Evolutionary conservation across 2,329 filamentous ascomycete species (phyloP).

Genomic region (Fusarium newnesense): DNA sequence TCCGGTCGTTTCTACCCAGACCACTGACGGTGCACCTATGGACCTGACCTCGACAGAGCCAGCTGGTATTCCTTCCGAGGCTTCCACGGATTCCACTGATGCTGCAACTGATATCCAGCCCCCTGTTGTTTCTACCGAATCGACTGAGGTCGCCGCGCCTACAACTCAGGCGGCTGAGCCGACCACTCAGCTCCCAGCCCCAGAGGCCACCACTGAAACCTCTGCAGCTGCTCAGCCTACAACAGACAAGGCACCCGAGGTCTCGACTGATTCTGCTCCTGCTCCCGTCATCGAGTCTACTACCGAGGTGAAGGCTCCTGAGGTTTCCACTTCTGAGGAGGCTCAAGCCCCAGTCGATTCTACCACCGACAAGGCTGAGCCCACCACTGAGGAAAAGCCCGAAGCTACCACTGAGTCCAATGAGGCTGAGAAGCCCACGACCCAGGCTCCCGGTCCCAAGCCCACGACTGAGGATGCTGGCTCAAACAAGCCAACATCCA

Average conservation of each 20-base stretch:
- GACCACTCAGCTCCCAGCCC: background rate
- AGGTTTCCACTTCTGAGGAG: background rate
- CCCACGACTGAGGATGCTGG: background rate
- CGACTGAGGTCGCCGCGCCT: background rate
- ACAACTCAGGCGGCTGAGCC: background rate
- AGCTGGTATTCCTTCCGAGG: background rate
- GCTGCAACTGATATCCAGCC: background rate
- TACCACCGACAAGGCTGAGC: background rate
- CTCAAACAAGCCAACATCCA: background rate
- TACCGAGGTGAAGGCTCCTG: background rate
- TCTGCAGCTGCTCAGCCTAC: background rate
- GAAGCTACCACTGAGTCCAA: background rate
- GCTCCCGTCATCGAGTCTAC: background rate
- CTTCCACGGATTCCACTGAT: accelerated
- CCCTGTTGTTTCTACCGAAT: background rate
- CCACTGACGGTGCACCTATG: too few relatives aligned
- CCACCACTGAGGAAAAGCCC: background rate
- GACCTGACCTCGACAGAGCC: too few relatives aligned
- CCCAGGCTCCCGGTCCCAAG: background rate
- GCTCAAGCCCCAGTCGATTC: background rate
- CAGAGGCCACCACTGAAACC: background rate
- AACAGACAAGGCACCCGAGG: background rate
- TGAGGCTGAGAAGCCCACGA: background rate
- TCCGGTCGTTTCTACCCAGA: too few relatives aligned
- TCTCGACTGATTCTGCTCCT: background rate